A percentile compares a stretch with the other conserved stretches of the same genome.
phyloP scores from a whole-genome alignment of 2,329 filamentous ascomycete genomes.

The Lasiodiplodia citricola region DNA sequence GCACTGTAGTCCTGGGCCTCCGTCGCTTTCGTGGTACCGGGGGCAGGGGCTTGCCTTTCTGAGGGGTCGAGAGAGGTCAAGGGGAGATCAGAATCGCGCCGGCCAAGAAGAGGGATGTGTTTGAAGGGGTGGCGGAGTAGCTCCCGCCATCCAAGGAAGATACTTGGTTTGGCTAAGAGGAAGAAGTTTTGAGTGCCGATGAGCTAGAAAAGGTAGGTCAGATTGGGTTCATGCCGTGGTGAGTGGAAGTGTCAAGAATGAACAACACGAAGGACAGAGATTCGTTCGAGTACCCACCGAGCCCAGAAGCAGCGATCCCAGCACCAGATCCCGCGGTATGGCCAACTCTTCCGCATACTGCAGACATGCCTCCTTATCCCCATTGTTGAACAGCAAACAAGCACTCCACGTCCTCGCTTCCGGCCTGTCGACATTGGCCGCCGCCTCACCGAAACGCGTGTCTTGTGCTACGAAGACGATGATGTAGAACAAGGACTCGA shows the following conservation, averaged over 20 bases:
- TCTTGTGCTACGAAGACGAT: conserved; percentile 39
- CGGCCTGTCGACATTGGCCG: conserved; percentile 31
- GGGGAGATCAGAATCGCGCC: conserved; percentile 6
- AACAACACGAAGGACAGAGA: background rate
- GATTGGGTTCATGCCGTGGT: background rate
- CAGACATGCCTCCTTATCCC: conserved; percentile 35
- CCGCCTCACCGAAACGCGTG: conserved; percentile 33
- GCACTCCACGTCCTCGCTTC: conserved; percentile 36
- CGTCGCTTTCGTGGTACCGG: background rate
- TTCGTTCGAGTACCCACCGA: conserved; percentile 33
- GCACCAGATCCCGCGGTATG: conserved; percentile 30
- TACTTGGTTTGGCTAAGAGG: conserved; percentile 36
- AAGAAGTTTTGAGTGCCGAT: conserved; percentile 44
- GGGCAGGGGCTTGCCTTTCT: background rate
- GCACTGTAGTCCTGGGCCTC: background rate
- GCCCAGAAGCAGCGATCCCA: conserved; percentile 35
- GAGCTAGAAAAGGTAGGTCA: conserved; percentile 36
- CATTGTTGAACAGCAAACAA: conserved; percentile 33
- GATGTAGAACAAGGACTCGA: conserved; percentile 37
- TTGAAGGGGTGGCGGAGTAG: conserved; percentile 30
- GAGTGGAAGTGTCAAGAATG: background rate
- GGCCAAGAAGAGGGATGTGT: conserved; percentile 23
- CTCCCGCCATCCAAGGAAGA: conserved; percentile 36
- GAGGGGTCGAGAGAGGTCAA: conserved; percentile 30
- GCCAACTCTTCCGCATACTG: conserved; percentile 35